phyloP scores from a whole-genome alignment of 176 grass and related monocot genomes.

The Lolium rigidum region DNA sequence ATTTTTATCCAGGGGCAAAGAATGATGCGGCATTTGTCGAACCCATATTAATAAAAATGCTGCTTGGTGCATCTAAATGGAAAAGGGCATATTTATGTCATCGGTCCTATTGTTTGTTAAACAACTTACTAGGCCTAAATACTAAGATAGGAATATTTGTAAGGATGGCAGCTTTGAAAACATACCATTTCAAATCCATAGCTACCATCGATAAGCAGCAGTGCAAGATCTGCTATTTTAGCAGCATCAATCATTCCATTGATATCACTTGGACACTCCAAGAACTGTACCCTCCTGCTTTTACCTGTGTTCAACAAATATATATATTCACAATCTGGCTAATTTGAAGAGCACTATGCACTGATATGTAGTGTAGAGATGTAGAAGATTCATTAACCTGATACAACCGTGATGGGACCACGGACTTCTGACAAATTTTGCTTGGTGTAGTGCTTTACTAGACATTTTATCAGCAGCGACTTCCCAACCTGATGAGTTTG shows the following conservation, averaged over 20 bases:
- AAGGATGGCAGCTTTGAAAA: slow-evolving; percentile 27
- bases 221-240: slow-evolving; percentile 95
- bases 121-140: slow-evolving; percentile 27
- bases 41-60: background rate
- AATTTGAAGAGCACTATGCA: background rate
- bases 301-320: slow-evolving; percentile 67
- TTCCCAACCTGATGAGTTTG: slow-evolving; percentile 78
- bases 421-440: slow-evolving; percentile 87
- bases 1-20: slow-evolving; percentile 3
- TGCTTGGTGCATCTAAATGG: background rate
- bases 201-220: slow-evolving; percentile 93
- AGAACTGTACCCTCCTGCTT: slow-evolving; percentile 87
- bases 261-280: slow-evolving; percentile 96
- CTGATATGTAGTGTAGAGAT: slow-evolving; percentile 10
- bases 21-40: background rate
- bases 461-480: slow-evolving; percentile 92
- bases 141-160: slow-evolving; percentile 36
- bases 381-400: slow-evolving; percentile 54
- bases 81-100: background rate
- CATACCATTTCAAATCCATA: slow-evolving; percentile 99
- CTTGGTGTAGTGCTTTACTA: slow-evolving; percentile 94
- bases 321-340: slow-evolving; percentile 40
- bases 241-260: slow-evolving; percentile 99
- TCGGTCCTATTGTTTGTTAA: background rate
- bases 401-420: slow-evolving; percentile 95